Base-by-base conservation (phyloP, 2,329 filamentous ascomycete species). In the Clonostachys rosea region DNA sequence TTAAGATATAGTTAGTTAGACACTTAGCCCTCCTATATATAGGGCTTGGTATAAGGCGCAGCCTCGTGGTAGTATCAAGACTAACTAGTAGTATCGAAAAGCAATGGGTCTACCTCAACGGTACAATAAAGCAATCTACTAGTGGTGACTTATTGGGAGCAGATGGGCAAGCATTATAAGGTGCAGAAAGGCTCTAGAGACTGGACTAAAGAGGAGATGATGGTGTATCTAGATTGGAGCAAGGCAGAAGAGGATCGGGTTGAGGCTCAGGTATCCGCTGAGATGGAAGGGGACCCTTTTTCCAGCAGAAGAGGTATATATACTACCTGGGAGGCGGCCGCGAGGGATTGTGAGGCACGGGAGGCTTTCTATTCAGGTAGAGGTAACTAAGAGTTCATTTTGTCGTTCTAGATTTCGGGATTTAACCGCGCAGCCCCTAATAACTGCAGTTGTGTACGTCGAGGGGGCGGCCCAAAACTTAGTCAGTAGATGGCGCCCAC, bases 161-260 rank as follows among this genome's bases (percentile, higher is more conserved):
- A 53, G 37, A 54, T 50, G 40, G 42, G 12, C 5, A 51, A 44
- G 34, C 40, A 34, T 35, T 56, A 43, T 33, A 49, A 16, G n/a
- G 50, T 30, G 17, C 44, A 44, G 18, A 45, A 34, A 41, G 48
- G 51, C 5, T 46, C 39, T 10, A 54, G 52, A n/a, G 42, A 55
- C 5, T 57, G 47, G 35, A 37, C 35, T 5, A 54, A 50, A 49
- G 52, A 57, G 40, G 52, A 59, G 43, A 55, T 57, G 47, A 57
- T 54, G 48, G 50, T 50, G 30, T 58, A 57, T 49, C 34, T 56
- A 20, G 54, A 57, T 44, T 57, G 50, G 53, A 47, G 49, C 16
- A 54, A 46, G 44, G 48, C 48, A 20, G 53, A 59, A 47, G 45
- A 56, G 33, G 46, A 54, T n/a, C 51, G 52, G 11, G 43, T 56